Evolutionary conservation across 1,284 basidiomycete species (phyloP).

Genomic region (Gymnopus androsaceus): DNA sequence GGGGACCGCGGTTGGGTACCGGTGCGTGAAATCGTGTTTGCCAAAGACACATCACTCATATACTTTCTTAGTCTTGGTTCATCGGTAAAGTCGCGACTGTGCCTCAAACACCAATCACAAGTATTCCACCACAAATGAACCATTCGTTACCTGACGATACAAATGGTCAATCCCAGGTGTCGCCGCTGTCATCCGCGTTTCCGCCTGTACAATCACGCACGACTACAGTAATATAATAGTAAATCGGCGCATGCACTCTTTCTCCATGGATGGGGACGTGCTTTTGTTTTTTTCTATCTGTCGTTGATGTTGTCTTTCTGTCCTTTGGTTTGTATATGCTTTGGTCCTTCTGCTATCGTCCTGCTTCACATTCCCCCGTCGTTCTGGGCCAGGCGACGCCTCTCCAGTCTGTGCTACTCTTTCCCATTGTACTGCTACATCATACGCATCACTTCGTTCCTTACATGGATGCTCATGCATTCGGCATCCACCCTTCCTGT

Average conservation of each 20-base stretch:
- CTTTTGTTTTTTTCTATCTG: too few species aligned
- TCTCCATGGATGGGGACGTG: too few species aligned
- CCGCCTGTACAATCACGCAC: constrained; percentile 34
- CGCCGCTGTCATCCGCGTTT: constrained; percentile 76
- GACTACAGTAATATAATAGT: constrained; percentile 8
- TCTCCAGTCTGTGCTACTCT: too few species aligned
- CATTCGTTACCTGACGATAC: constrained; percentile 37
- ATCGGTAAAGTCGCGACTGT: constrained; percentile 69
- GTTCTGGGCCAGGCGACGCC: too few species aligned
- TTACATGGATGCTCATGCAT: not conserved
- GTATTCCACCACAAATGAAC: constrained; percentile 32
- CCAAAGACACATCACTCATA: constrained; percentile 14
- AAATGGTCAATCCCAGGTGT: constrained; percentile 54
- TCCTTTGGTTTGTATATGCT: too few species aligned
- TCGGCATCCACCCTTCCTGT: not conserved
- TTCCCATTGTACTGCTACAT: too few species aligned
- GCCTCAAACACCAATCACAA: constrained; percentile 61
- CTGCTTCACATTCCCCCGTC: too few species aligned
- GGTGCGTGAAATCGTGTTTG: constrained; percentile 39
- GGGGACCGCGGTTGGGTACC: constrained; percentile 93
- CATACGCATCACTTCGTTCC: not conserved
- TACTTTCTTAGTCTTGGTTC: constrained; percentile 62
- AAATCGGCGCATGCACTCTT: not conserved
- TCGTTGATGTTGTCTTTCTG: not conserved
- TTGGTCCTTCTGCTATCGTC: too few species aligned